Percentiles rank a stretch among this genome's conserved stretches.
Evolutionary conservation across 176 grass and related monocot genomes (phyloP).

Genomic region (Hsuehochloa calcarea): DNA sequence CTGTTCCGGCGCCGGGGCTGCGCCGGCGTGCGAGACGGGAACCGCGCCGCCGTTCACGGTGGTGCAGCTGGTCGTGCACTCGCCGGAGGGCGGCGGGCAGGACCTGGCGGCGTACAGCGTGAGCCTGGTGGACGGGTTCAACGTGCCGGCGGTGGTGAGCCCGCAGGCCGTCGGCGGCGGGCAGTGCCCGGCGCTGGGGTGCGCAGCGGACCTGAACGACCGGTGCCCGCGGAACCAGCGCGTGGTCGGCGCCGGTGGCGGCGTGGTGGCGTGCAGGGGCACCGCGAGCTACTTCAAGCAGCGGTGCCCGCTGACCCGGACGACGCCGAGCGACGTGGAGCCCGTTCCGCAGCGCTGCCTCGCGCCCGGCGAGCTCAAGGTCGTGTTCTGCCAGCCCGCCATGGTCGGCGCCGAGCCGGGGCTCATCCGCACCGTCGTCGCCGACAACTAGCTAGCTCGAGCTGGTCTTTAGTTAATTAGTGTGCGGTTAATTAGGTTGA

Average conservation of each 20-base stretch:
- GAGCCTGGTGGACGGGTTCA: constrained; percentile 46
- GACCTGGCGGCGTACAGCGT: constrained; percentile 41
- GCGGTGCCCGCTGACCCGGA: constrained; percentile 39
- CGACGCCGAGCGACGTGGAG: constrained; percentile 25
- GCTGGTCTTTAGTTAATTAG: no score
- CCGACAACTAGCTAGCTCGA: neutral
- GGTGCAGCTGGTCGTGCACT: constrained; percentile 38
- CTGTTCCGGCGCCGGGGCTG: neutral
- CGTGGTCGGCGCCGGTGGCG: neutral
- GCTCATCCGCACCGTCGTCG: constrained; percentile 20
- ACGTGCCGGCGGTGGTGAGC: constrained; percentile 39
- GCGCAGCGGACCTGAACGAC: constrained; percentile 22
- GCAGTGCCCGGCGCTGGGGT: constrained; percentile 42
- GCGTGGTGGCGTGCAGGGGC: constrained; percentile 20
- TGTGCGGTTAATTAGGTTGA: no score
- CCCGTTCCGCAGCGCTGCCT: constrained; percentile 37
- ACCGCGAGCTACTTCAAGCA: constrained; percentile 18
- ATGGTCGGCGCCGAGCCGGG: constrained; percentile 10
- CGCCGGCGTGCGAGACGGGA: neutral
- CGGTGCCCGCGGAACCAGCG: neutral
- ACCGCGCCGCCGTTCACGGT: neutral
- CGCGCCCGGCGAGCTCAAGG: constrained; percentile 43
- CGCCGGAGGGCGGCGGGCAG: neutral
- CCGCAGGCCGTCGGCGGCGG: constrained; percentile 32
- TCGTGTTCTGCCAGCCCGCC: constrained; percentile 51